Evolutionary conservation across 129 eudicot species (phyloP), one percentile per base, ranked within the genome.

Genomic region (Apium graveolens): DNA sequence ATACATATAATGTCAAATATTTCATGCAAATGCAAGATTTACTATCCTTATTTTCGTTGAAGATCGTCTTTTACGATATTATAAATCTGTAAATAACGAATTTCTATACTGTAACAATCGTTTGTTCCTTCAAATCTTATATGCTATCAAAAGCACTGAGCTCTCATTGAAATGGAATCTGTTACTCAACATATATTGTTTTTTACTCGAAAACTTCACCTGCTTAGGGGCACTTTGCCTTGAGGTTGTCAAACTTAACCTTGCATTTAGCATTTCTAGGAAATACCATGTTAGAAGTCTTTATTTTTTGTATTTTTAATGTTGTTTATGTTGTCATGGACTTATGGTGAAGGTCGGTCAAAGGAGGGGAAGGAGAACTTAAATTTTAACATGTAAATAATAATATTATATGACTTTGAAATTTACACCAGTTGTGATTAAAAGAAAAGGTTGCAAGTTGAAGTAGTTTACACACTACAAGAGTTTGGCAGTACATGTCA

Each of bases 401-500:
- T 8, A 24, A 24, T 57, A 24, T 57, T 7, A 24, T 7, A 57
- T 60, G 68, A 10, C 68, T 6, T 57, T n/a, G 68, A 60, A 60
- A 60, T 60, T 60, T 60, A 60, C 68, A n/a, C 68, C 32, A 60
- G 32, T 60, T 60, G 68, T 60, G 26, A 60, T n/a, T 7, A n/a
- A 10, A 60, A n/a, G 0, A 60, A 21, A 60, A 60, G 11, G 16
- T 60, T n/a, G 10, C 68, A 60, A 60, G 68, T 60, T 60, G 68
- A 26, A 60, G 68, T 60, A 60, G 32, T 57, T 57, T n/a, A n/a
- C 27, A n/a, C 27, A 57, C 32, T n/a, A 13, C 66, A 57, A 55
- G 66, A n/a, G 66, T n/a, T 10, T 57, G 66, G 66, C 66, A 57
- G 66, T 60, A n/a, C 68, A 60, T 26, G 68, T 60, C 68, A 60